Evolutionary conservation across 225 moss, liverwort and hornwort genomes (phyloP).

Genomic region (Climacium dendroides): DNA sequence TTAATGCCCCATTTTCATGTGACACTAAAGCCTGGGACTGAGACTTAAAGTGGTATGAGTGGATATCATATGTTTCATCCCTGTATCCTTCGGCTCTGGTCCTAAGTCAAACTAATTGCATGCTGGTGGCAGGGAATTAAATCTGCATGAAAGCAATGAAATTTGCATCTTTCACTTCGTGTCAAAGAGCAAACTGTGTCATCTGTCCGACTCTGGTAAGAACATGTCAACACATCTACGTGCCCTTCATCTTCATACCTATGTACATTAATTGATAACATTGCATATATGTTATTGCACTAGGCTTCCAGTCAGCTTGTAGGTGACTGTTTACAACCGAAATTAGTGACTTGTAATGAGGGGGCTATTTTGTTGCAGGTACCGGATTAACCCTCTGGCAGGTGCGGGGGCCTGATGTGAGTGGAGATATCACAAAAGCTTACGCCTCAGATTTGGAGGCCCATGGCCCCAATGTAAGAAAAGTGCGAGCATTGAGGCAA

Average conservation of each 20-base stretch:
- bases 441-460: background rate
- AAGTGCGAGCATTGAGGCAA: conserved; percentile 28
- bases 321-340: background rate
- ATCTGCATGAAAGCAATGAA: conserved; percentile 13
- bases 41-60: background rate
- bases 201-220: conserved; percentile 15
- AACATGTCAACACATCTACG: background rate
- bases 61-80: background rate
- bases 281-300: background rate
- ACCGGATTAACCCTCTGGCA: conserved; percentile 12
- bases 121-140: conserved; percentile 7
- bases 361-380: background rate
- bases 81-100: background rate
- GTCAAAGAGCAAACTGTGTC: background rate
- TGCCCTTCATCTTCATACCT: background rate
- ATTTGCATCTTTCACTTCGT: background rate
- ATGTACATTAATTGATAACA: background rate
- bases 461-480: conserved; percentile 5
- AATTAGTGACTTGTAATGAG: background rate
- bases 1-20: background rate
- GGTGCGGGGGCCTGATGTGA: conserved; percentile 7
- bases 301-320: background rate
- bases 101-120: background rate
- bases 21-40: background rate
- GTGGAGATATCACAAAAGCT: conserved; percentile 13